These are phyloP conservation scores for Begonia masoniana DNA, from an alignment of 306 rosid species.

Conservation along the genomic window DNA sequence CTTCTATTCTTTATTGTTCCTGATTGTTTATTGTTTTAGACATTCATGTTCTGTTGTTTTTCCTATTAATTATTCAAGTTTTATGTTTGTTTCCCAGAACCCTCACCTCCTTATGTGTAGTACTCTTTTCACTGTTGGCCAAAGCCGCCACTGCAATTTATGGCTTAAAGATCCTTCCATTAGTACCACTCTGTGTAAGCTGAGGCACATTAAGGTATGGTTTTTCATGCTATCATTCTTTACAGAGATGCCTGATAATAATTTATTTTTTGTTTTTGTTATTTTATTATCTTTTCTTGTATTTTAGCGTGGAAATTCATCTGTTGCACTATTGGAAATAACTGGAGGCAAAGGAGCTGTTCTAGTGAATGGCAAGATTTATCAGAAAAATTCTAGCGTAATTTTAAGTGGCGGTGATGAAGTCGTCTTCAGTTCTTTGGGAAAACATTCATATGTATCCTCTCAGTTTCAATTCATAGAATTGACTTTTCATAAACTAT, in stretches of 20 bases:
- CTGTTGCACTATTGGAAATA: constrained; percentile 65
- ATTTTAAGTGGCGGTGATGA: constrained; percentile 80
- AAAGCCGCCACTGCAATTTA: constrained; percentile 68
- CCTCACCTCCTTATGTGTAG: constrained; percentile 48
- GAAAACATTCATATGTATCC: constrained; percentile 96
- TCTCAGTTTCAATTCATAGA: constrained; percentile 12
- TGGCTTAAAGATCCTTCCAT: constrained; percentile 54
- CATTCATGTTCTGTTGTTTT: no score
- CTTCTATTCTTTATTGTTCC: no score
- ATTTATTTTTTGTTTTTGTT: background rate
- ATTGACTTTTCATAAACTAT: no score
- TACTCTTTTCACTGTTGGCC: constrained; percentile 62
- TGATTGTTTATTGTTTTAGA: no score
- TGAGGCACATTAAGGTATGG: constrained; percentile 72
- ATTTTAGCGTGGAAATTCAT: constrained; percentile 52
- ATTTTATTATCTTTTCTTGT: constrained; percentile 13
- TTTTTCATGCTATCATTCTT: constrained; percentile 6
- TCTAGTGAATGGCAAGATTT: constrained; percentile 55
- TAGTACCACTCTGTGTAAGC: constrained; percentile 57
- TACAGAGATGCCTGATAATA: background rate
- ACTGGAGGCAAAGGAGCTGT: constrained; percentile 61
- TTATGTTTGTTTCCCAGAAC: constrained; percentile 35
- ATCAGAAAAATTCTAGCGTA: constrained; percentile 34
- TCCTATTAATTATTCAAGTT: no score
- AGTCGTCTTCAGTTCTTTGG: constrained; percentile 51